phyloP scores from a whole-genome alignment of 306 rosid genomes.

The Fragaria ananassa region DNA sequence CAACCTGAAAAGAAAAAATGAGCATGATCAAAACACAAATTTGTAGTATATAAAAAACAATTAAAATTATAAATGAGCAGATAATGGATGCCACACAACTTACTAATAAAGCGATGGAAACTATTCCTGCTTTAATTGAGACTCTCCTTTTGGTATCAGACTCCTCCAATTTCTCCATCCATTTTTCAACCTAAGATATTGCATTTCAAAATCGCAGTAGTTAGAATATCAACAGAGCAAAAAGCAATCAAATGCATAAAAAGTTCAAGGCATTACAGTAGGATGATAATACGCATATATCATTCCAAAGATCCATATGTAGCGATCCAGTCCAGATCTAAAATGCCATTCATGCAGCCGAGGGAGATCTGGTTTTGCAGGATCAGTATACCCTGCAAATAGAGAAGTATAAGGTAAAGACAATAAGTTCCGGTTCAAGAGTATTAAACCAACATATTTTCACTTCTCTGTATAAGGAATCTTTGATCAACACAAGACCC shows the following conservation, averaged over 20 bases:
- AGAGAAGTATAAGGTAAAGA: constrained; percentile 5
- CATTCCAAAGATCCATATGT: constrained; percentile 98
- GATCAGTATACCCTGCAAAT: constrained; percentile 85
- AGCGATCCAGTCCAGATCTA: constrained; percentile 99
- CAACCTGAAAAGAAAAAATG: constrained; percentile 55
- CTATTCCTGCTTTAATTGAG: constrained; percentile 73
- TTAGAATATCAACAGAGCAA: constrained; percentile 19
- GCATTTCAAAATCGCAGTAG: constrained; percentile 20
- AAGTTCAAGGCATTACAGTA: constrained; percentile 52
- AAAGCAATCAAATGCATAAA: constrained; percentile 21
- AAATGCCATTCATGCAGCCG: constrained; percentile 97
- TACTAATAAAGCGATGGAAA: constrained; percentile 62
- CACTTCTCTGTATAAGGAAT: not conserved
- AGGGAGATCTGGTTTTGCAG: constrained; percentile 88
- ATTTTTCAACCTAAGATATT: constrained; percentile 80
- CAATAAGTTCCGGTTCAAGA: constrained; percentile 19
- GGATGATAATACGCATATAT: constrained; percentile 95
- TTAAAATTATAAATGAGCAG: constrained; percentile 13
- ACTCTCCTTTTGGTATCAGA: constrained; percentile 75
- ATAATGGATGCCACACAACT: constrained; percentile 32
- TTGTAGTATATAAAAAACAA: constrained; percentile 10
- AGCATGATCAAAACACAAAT: constrained; percentile 27
- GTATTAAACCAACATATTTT: not conserved
- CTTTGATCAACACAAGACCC: not conserved
- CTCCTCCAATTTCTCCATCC: constrained; percentile 98